These are phyloP conservation scores for Ogataea haglerorum DNA, from an alignment of 805 yeast species.

Conservation along the genomic window DNA sequence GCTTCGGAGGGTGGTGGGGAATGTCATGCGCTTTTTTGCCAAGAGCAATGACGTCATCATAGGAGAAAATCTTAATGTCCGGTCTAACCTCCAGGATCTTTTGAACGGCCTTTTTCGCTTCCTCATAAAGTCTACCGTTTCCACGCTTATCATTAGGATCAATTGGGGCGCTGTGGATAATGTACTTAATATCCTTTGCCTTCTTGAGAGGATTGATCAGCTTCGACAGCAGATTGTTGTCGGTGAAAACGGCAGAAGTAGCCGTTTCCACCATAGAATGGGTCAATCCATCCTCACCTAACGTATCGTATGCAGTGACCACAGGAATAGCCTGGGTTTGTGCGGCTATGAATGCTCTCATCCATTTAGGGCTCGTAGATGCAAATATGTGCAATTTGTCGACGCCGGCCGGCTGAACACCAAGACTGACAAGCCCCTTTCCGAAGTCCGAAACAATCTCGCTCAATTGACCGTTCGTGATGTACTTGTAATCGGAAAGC, in stretches of 20 bases:
- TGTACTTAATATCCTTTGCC: conserved; percentile 57
- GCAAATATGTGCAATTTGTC: conserved; percentile 83
- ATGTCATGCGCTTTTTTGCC: conserved; percentile 52
- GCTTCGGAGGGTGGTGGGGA: conserved; percentile 44
- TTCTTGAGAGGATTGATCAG: conserved; percentile 69
- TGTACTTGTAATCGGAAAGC: conserved; percentile 64
- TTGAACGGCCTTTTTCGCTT: conserved; percentile 56
- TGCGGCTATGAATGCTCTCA: conserved; percentile 79
- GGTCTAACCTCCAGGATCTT: conserved; percentile 68
- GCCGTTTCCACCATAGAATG: conserved; percentile 84
- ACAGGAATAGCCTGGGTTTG: conserved; percentile 76
- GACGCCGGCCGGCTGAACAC: conserved; percentile 57
- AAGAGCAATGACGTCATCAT: conserved; percentile 58
- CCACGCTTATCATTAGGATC: conserved; percentile 61
- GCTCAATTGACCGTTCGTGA: conserved; percentile 57
- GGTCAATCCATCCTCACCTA: conserved; percentile 84
- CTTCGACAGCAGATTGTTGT: conserved; percentile 64
- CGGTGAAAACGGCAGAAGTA: conserved; percentile 77
- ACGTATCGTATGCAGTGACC: conserved; percentile 94
- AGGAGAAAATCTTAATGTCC: conserved; percentile 63
- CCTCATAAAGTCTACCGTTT: conserved; percentile 54
- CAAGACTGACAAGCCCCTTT: conserved; percentile 71
- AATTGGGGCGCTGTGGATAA: conserved; percentile 67
- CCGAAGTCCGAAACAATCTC: conserved; percentile 53
- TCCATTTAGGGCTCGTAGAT: conserved; percentile 84